These are phyloP conservation scores for Beta vulgaris DNA, from an alignment of 148 eudicot species.

Conservation along the genomic window DNA sequence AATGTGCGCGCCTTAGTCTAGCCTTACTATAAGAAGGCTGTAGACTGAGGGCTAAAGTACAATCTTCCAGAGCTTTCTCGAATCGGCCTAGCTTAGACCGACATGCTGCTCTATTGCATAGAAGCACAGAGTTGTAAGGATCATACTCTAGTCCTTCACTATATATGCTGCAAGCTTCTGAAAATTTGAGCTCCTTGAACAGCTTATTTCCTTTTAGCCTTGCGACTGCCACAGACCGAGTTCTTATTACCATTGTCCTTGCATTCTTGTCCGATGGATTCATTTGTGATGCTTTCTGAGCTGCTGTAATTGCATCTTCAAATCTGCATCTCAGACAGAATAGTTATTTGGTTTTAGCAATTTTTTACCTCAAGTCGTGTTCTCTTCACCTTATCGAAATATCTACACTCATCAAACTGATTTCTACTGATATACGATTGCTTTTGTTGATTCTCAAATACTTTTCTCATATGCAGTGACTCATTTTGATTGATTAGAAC, in stretches of 20 bases:
- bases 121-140: conserved; percentile 49
- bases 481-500: too few species aligned
- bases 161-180: conserved; percentile 52
- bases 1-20: conserved; percentile 63
- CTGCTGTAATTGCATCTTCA: conserved; percentile 63
- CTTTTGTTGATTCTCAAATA: too few species aligned
- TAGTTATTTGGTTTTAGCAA: not conserved
- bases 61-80: conserved; percentile 67
- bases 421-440: too few species aligned
- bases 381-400: too few species aligned
- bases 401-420: too few species aligned
- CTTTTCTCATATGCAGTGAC: too few species aligned
- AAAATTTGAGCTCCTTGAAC: conserved; percentile 41
- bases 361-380: too few species aligned
- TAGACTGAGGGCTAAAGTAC: conserved; percentile 50
- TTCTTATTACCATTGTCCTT: conserved; percentile 28
- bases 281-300: conserved; percentile 40
- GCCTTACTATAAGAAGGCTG: conserved; percentile 67
- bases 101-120: conserved; percentile 74
- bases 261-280: conserved; percentile 39
- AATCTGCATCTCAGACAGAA: conserved; percentile 34
- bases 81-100: conserved; percentile 53
- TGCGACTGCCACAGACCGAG: conserved; percentile 39
- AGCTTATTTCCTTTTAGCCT: conserved; percentile 54
- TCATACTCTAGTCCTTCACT: conserved; percentile 61